These are phyloP conservation scores for Bidens hawaiensis DNA, from an alignment of 140 eudicot genomes.

Conservation along the genomic window DNA sequence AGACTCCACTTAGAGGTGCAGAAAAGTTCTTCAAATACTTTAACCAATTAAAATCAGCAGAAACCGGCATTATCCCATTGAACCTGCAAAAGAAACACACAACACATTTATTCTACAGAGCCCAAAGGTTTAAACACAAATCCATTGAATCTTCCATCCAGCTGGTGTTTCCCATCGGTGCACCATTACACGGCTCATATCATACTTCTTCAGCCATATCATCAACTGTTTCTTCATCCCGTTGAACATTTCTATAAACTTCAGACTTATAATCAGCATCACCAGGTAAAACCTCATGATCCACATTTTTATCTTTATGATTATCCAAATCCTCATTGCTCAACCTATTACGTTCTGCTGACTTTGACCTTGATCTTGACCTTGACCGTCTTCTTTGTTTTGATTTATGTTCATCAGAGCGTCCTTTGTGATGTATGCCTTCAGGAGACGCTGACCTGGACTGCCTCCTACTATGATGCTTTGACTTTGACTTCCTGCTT, in stretches of 20 bases:
- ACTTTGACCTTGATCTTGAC: conserved; percentile 56
- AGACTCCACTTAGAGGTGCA: conserved; percentile 30
- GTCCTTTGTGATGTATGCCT: conserved; percentile 40
- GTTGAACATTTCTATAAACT: conserved; percentile 15
- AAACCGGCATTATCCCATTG: conserved; percentile 23
- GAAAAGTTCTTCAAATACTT: conserved; percentile 41
- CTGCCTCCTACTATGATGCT: conserved; percentile 48
- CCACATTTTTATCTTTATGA: conserved; percentile 20
- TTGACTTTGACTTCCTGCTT: conserved; percentile 55
- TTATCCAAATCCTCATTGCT: conserved; percentile 19
- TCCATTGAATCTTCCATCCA: conserved; percentile 24
- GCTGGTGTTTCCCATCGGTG: conserved; percentile 9
- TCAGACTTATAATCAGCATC: conserved; percentile 32
- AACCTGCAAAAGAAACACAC: conserved; percentile 70
- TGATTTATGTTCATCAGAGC: conserved; percentile 41
- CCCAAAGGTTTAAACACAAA: conserved; percentile 32
- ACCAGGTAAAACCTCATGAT: conserved; percentile 30
- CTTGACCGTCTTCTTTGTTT: conserved; percentile 52
- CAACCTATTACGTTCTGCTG: conserved; percentile 31
- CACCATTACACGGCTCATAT: conserved; percentile 1
- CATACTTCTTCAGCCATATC: conserved; percentile 30
- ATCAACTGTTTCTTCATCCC: conserved; percentile 28
- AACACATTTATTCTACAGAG: conserved; percentile 43
- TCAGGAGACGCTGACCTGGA: conserved; percentile 77
- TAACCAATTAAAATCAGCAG: conserved; percentile 39